These are phyloP conservation scores for Pichia thaimueangensis DNA, from an alignment of 805 yeast genomes.

Conservation along the genomic window DNA sequence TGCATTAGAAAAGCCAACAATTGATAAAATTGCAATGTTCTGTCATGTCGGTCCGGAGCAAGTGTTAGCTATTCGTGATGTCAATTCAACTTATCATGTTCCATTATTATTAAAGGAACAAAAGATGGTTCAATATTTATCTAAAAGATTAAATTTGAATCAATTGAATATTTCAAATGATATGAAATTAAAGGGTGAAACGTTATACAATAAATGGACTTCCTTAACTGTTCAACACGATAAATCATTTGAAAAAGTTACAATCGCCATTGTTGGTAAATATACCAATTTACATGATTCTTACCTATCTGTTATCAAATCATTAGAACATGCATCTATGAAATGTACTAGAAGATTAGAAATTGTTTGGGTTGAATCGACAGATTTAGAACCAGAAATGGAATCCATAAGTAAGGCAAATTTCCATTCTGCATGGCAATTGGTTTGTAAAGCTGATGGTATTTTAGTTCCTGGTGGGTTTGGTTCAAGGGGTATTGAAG, in stretches of 20 bases:
- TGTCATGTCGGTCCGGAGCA: slow-evolving; percentile 99
- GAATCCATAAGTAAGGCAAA: slow-evolving; percentile 59
- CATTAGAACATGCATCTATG: slow-evolving; percentile 94
- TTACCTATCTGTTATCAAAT: slow-evolving; percentile 87
- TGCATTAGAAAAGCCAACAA: slow-evolving; percentile 74
- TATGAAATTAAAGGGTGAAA: slow-evolving; percentile 58
- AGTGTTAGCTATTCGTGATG: slow-evolving; percentile 94
- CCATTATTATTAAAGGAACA: slow-evolving; percentile 88
- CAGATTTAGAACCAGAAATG: slow-evolving; percentile 74
- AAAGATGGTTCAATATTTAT: slow-evolving; percentile 67
- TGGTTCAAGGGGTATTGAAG: slow-evolving; percentile 96
- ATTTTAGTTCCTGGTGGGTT: slow-evolving; percentile 98
- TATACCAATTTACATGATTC: slow-evolving; percentile 94
- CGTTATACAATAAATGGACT: slow-evolving; percentile 72
- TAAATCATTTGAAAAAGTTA: slow-evolving; percentile 75
- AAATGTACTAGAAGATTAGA: slow-evolving; percentile 76
- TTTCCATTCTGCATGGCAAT: slow-evolving; percentile 94
- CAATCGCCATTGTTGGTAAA: slow-evolving; percentile 95
- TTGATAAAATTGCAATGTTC: slow-evolving; percentile 95
- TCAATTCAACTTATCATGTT: slow-evolving; percentile 94
- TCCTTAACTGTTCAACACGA: slow-evolving; percentile 74
- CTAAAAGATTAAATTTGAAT: slow-evolving; percentile 58
- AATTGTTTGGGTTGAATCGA: slow-evolving; percentile 94
- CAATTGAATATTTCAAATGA: slow-evolving; percentile 40
- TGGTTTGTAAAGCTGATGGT: slow-evolving; percentile 90